Conservation (phyloP, 805 yeast species). For the Candida sphagnicola region DNA sequence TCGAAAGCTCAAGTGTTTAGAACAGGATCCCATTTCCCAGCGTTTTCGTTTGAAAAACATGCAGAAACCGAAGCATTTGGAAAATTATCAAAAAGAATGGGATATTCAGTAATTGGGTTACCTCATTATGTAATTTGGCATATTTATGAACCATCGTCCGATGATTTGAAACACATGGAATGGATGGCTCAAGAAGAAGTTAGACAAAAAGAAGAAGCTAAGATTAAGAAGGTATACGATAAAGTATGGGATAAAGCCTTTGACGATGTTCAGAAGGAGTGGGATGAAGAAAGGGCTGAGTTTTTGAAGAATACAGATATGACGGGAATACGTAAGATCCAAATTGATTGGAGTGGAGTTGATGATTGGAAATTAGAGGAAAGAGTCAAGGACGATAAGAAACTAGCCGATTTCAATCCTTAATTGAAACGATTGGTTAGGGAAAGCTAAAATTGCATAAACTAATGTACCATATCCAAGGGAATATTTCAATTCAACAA, state of each 20-base stretch:
- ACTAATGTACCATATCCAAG: too few relatives aligned
- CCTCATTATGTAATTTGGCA: slow-evolving; percentile 98
- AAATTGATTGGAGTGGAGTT: slow-evolving; percentile 69
- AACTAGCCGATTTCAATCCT: slow-evolving; percentile 42
- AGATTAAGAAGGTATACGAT: slow-evolving; percentile 60
- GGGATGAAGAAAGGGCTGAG: slow-evolving; percentile 68
- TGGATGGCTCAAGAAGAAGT: slow-evolving; percentile 84
- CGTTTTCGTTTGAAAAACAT: slow-evolving; percentile 91
- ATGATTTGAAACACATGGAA: slow-evolving; percentile 79
- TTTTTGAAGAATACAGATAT: slow-evolving; percentile 77
- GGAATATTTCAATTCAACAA: too few relatives aligned
- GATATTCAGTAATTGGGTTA: slow-evolving; percentile 79
- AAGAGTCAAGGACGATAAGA: slow-evolving; percentile 22
- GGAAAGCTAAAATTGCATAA: too few relatives aligned
- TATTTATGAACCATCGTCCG: slow-evolving; percentile 90
- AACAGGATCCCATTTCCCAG: slow-evolving; percentile 92
- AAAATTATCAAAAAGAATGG: slow-evolving; percentile 81
- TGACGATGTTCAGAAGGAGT: slow-evolving; percentile 65
- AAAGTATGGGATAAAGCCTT: slow-evolving; percentile 76
- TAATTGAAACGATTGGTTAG: too few relatives aligned
- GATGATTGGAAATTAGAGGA: slow-evolving; percentile 40
- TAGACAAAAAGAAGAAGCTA: slow-evolving; percentile 58
- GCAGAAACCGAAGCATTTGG: slow-evolving; percentile 99
- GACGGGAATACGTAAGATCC: slow-evolving; percentile 42
- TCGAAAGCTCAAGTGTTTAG: slow-evolving; percentile 84